These are phyloP conservation scores for Plenodomus lindquistii DNA, from an alignment of 2,329 filamentous ascomycete genomes.

Conservation along the genomic window DNA sequence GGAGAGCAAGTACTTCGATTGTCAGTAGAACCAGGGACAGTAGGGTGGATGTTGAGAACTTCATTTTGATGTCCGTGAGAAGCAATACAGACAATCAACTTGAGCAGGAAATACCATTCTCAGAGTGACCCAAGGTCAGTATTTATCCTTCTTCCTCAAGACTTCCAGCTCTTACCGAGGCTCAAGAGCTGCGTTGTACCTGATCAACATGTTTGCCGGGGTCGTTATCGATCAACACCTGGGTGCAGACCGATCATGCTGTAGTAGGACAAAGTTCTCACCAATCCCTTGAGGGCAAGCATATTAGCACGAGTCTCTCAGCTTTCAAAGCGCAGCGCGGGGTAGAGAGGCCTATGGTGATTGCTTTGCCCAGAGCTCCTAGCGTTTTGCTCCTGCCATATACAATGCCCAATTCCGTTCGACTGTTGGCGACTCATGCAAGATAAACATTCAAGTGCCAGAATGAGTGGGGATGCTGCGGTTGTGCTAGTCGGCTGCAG, in stretches of 20 bases:
- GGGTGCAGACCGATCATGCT: not conserved
- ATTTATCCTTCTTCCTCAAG: not conserved
- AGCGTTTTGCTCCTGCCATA: not conserved
- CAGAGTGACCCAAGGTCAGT: not conserved
- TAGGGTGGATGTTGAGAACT: conserved; percentile 9
- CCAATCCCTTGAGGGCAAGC: not conserved
- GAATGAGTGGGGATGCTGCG: not conserved
- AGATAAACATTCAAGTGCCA: not conserved
- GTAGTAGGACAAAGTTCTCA: not conserved
- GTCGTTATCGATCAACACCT: not conserved
- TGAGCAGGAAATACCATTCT: not conserved
- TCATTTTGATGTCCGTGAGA: conserved; percentile 4
- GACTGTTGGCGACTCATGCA: not conserved
- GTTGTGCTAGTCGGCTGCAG: not conserved
- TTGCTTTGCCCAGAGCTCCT: not conserved
- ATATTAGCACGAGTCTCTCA: too few species aligned
- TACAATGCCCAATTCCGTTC: not conserved
- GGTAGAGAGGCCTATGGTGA: not conserved
- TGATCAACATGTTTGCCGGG: not conserved
- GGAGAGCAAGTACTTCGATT: conserved; percentile 9
- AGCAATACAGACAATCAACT: not conserved
- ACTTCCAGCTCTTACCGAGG: not conserved
- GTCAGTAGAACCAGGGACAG: conserved; percentile 9
- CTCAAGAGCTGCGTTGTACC: not conserved
- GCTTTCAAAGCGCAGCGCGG: too few species aligned